Evolutionary conservation across 257 asterid species (phyloP).

Genomic region (Echites panduratus): DNA sequence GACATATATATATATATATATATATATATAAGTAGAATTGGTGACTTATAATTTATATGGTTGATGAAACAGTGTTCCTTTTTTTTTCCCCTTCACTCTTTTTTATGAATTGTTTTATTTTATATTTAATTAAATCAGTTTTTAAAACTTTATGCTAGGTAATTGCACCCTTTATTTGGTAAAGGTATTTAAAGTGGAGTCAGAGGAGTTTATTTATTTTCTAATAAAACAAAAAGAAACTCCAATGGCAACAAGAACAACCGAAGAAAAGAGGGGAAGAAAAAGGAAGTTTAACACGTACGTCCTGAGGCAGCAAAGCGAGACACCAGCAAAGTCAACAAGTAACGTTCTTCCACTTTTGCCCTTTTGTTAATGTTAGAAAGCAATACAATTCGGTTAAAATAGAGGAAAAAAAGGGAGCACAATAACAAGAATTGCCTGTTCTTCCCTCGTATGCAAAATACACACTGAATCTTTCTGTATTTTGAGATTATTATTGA

Average conservation of each 20-base stretch:
- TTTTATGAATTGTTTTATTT: too few relatives aligned
- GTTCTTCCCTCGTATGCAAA: not conserved
- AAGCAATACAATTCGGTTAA: slow-evolving; percentile 14
- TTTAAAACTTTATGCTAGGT: too few relatives aligned
- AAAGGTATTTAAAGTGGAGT: too few relatives aligned
- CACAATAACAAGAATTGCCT: not conserved
- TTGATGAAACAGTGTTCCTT: too few relatives aligned
- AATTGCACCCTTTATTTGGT: too few relatives aligned
- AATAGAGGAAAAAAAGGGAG: not conserved
- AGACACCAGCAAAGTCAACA: slow-evolving; percentile 18
- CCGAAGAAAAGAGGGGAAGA: slow-evolving; percentile 2
- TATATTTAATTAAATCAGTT: too few relatives aligned
- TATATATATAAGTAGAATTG: too few relatives aligned
- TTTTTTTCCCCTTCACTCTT: too few relatives aligned
- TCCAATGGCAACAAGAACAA: not conserved
- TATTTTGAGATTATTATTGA: not conserved
- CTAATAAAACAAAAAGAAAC: not conserved
- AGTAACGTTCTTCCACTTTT: slow-evolving; percentile 17
- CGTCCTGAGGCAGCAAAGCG: not conserved
- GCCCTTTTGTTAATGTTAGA: slow-evolving; percentile 15
- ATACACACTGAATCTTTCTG: not conserved
- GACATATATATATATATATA: too few relatives aligned
- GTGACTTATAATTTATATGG: too few relatives aligned
- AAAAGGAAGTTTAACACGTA: not conserved
- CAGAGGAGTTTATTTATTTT: too few relatives aligned